Conservation (phyloP, 176 grass and related monocot species). For the Miscanthus lutarioriparius region DNA sequence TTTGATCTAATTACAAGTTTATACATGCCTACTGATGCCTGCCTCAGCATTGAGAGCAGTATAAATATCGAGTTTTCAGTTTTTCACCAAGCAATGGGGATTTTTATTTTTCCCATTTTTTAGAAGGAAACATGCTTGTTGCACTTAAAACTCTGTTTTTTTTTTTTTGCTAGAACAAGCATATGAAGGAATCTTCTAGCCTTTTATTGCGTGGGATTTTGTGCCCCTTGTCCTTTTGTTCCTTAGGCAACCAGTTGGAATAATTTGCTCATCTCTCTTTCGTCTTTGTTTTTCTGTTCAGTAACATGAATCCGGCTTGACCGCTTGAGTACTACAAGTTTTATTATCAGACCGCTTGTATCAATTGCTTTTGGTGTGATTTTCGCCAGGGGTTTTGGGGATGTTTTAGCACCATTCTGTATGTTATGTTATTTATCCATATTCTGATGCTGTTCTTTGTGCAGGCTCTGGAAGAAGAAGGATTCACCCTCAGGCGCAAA, state of each 20-base stretch:
- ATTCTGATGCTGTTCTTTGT: constrained; percentile 13
- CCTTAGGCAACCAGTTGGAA: background rate
- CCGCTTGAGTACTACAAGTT: background rate
- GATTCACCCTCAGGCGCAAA: constrained; percentile 29
- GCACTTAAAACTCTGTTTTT: background rate
- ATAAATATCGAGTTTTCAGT: background rate
- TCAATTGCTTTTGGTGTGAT: background rate
- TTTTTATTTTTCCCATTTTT: background rate
- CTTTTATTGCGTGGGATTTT: background rate
- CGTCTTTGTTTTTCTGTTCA: background rate
- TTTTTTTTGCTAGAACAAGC: background rate
- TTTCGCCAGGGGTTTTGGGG: constrained; percentile 18
- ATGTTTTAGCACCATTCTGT: constrained; percentile 4
- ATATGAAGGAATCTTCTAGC: background rate
- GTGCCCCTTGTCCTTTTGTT: background rate
- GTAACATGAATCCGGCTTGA: background rate
- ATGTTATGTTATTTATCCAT: background rate
- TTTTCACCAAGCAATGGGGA: background rate
- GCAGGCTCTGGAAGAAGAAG: constrained; percentile 24
- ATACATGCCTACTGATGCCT: background rate
- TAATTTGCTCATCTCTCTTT: background rate
- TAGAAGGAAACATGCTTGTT: background rate
- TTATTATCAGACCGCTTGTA: background rate
- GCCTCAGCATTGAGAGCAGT: background rate
- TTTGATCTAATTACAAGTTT: background rate